phyloP scores from a whole-genome alignment of 202 grass and related monocot genomes.

The Schoenoplectus tabernaemontani region DNA sequence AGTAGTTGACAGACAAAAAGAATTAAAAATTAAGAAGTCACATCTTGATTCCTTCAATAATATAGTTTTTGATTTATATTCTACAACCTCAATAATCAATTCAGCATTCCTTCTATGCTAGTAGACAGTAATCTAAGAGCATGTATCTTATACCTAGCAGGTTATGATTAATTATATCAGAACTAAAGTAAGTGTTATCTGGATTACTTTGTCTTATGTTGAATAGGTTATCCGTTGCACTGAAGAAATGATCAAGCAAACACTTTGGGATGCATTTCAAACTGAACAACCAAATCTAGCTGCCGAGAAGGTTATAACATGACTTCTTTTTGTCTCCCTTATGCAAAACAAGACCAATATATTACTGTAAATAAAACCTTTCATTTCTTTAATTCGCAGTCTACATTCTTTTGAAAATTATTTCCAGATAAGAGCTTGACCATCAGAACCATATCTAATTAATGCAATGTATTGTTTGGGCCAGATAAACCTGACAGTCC shows the following conservation, averaged over 20 bases:
- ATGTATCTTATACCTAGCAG: neutral
- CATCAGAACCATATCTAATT: neutral
- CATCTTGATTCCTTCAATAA: neutral
- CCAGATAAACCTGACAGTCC: neutral
- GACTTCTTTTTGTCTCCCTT: neutral
- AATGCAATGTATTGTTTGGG: neutral
- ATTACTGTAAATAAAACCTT: constrained; percentile 4
- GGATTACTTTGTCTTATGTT: neutral
- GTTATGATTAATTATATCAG: neutral
- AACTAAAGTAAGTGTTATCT: neutral
- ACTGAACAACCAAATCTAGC: constrained; percentile 53
- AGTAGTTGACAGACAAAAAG: neutral
- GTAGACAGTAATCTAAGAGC: neutral
- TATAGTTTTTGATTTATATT: neutral
- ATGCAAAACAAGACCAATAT: neutral
- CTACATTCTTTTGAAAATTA: neutral
- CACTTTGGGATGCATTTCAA: constrained; percentile 80
- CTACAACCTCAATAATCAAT: neutral
- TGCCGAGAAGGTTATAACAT: constrained; percentile 51
- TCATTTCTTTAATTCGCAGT: neutral
- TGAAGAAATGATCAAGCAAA: constrained; percentile 78
- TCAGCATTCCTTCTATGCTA: neutral
- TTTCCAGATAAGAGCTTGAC: neutral
- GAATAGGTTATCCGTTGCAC: constrained; percentile 80
- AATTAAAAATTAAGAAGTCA: neutral